Base-by-base conservation (phyloP, 345 rosid species). In the Toxicodendron radicans region DNA sequence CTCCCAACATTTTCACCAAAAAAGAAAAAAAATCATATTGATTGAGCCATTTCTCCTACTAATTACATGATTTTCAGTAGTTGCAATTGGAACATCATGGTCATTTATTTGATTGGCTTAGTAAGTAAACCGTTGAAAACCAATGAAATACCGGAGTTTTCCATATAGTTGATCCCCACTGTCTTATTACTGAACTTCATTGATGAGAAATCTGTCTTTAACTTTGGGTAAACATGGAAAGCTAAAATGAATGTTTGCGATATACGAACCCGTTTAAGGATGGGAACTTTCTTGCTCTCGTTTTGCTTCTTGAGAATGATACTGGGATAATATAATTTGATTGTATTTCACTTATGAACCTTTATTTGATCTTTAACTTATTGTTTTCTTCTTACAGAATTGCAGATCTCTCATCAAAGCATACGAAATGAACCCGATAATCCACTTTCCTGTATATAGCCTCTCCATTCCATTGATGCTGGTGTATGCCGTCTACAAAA, bases 351-450 rank as follows among this genome's bases (percentile, higher is more conserved):
- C 59, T 20, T 24, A 51, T 56, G 21, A 33, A 11, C 10, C 10
- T 76, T 64, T 12, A 43, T 24, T 62, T 51, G 1, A 14, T 13
- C 45, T 35, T 73, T 10, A 72, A 65, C 61, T n/a, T 11, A 41
- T 79, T 66, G 46, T 58, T 5, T 52, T 51, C 54, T 75, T 56
- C 24, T 70, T 24, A 43, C 93, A 95, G 99, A 87, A 76, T 66
- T 93, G 98, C 84, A 84, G 92, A 78, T 83, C 79, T 73, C 79
- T 93, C 30, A 80, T 83, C 77, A 93, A 88, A 82, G 99, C 97
- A 38, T 95, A 89, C 56, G 98, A 93, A 85, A 93, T 95, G 98
- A 95, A 93, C 56, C 91, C 86, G 0, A 62, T 90, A 43, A 56
- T 88, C 72, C 90, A 92, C 81, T 95, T 90, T 80, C 97, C 93